A percentile compares a stretch with the other conserved stretches of the same genome.
These are phyloP conservation scores for Leccinum imitatum DNA, from an alignment of 768 basidiomycete species.

Conservation along the genomic window DNA sequence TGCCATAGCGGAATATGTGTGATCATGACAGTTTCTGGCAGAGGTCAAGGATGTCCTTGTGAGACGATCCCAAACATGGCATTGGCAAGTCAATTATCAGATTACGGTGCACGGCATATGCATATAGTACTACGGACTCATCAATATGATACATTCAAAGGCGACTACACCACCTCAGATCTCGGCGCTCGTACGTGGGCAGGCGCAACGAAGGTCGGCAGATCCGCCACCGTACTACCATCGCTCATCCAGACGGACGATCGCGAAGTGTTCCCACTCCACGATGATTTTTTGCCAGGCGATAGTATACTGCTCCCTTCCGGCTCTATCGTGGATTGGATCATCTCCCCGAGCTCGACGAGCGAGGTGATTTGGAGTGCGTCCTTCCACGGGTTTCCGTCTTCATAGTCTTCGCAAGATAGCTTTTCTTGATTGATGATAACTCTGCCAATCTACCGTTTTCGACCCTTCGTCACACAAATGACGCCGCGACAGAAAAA, in stretches of 20 bases:
- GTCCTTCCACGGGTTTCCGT: conserved; percentile 4
- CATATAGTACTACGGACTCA: not conserved
- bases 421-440: conserved; percentile 16
- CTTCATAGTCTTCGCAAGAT: not conserved
- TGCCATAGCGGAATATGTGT: not conserved
- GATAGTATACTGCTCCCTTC: not conserved
- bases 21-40: too few species aligned
- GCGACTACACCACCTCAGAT: not conserved
- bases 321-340: not conserved
- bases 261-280: not conserved
- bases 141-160: not conserved
- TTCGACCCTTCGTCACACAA: not conserved
- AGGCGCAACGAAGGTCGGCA: not conserved
- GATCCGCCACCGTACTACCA: not conserved
- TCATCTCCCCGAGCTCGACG: conserved; percentile 9
- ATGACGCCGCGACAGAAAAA: not conserved
- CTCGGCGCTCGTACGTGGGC: not conserved
- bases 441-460: conserved; percentile 15
- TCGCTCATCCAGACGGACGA: not conserved
- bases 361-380: conserved; percentile 18
- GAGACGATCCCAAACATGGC: not conserved
- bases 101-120: not conserved
- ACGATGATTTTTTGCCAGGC: too few species aligned
- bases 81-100: too few species aligned
- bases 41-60: too few species aligned